Evolutionary conservation across 257 asterid species (phyloP).

Genomic region (Gentiana straminea): DNA sequence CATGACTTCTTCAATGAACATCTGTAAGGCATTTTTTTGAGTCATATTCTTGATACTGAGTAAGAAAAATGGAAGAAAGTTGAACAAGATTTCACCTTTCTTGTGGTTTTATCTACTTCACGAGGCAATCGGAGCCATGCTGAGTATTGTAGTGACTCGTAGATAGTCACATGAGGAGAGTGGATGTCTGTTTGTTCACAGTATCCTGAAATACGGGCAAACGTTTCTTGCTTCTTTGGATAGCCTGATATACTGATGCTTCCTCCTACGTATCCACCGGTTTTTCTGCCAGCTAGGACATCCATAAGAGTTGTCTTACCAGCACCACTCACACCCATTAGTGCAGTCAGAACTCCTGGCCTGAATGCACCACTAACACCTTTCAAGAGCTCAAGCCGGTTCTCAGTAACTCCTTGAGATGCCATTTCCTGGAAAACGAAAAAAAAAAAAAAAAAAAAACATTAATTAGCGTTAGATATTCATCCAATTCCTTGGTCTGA

Average conservation of each 20-base stretch:
- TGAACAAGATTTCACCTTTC: constrained; percentile 30
- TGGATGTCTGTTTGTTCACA: constrained; percentile 90
- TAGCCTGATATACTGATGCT: constrained; percentile 57
- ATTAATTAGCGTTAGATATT: neutral
- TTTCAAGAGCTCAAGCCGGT: neutral
- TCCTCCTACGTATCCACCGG: constrained; percentile 79
- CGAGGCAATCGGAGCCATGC: constrained; percentile 82
- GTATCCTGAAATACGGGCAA: constrained; percentile 85
- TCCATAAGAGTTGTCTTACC: constrained; percentile 98
- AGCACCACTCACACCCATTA: constrained; percentile 93
- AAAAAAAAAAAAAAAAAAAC: neutral
- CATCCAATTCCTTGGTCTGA: neutral
- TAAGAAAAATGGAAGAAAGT: neutral
- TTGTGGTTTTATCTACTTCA: constrained; percentile 48
- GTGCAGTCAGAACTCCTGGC: constrained; percentile 27
- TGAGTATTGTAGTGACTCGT: constrained; percentile 70
- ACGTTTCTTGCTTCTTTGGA: constrained; percentile 79
- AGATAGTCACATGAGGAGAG: constrained; percentile 80
- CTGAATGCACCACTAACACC: constrained; percentile 6
- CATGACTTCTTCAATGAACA: constrained; percentile 76
- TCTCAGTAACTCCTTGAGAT: neutral
- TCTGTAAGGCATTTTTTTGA: constrained; percentile 22
- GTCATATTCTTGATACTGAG: neutral
- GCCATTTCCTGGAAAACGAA: neutral
- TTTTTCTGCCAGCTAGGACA: constrained; percentile 87